phyloP scores from a whole-genome alignment of 352 stramenopile genomes.

The Globisporangium middletonii region DNA sequence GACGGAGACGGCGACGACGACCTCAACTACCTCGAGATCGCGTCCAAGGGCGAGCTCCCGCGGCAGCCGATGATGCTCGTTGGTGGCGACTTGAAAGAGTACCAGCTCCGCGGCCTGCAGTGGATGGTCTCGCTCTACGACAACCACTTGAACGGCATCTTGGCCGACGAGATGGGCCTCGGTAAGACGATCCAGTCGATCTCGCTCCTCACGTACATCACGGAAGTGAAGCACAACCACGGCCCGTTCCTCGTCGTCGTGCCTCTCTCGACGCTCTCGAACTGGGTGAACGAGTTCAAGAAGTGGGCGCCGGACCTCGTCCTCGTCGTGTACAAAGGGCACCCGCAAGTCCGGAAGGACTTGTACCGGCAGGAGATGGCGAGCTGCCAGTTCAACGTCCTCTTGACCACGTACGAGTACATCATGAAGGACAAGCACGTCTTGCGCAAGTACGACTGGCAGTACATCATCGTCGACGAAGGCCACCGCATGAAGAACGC shows the following conservation, averaged over 20 bases:
- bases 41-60: conserved; percentile 76
- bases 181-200: conserved; percentile 88
- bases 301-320: conserved; percentile 96
- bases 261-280: conserved; percentile 92
- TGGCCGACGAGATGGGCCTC: conserved; percentile 96
- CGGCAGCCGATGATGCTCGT: conserved; percentile 95
- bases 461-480: conserved; percentile 94
- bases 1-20: conserved; percentile 51
- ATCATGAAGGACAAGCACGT: conserved; percentile 91
- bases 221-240: conserved; percentile 81
- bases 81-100: conserved; percentile 95
- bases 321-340: conserved; percentile 94
- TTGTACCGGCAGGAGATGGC: conserved; percentile 78
- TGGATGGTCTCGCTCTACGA: conserved; percentile 99
- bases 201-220: conserved; percentile 79
- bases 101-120: conserved; percentile 98
- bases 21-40: conserved; percentile 81
- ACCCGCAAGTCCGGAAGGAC: conserved; percentile 76
- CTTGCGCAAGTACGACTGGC: conserved; percentile 87
- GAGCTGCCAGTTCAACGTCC: conserved; percentile 88
- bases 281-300: conserved; percentile 93
- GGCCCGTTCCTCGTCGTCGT: conserved; percentile 98
- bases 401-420: conserved; percentile 94
- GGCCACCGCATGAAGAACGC: conserved; percentile 92
- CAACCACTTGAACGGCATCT: conserved; percentile 98